These are phyloP conservation scores for Musa itinerans DNA, from an alignment of 176 grass and related monocot genomes.

Conservation along the genomic window DNA sequence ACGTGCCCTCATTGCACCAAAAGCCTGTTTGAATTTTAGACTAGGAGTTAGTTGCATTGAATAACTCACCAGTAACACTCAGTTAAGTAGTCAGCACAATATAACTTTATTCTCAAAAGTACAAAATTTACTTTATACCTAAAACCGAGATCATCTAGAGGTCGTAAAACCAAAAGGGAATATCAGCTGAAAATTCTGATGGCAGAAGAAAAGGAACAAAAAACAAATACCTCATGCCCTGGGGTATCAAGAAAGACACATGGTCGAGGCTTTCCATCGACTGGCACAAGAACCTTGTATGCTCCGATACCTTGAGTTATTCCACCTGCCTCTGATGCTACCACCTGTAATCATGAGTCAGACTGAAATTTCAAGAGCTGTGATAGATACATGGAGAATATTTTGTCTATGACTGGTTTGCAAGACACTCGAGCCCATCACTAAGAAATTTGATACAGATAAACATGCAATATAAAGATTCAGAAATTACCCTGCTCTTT, in stretches of 20 bases:
- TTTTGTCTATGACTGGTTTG: not conserved
- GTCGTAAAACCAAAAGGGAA: not conserved
- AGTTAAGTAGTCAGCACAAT: not conserved
- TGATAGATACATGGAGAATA: not conserved
- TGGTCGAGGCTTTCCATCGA: constrained; percentile 67
- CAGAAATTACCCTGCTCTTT: constrained; percentile 78
- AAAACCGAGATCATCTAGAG: not conserved
- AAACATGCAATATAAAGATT: constrained; percentile 6
- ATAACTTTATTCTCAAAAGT: not conserved
- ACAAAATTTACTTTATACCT: not conserved
- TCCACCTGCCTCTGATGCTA: constrained; percentile 91
- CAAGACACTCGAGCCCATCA: constrained; percentile 1
- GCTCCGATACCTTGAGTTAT: constrained; percentile 98
- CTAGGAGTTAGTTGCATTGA: not conserved
- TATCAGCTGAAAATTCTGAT: not conserved
- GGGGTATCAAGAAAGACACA: constrained; percentile 98
- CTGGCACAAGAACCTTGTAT: constrained; percentile 84
- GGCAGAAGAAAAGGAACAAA: not conserved
- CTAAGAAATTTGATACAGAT: constrained; percentile 7
- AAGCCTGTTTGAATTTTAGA: constrained; percentile 46
- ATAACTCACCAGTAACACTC: not conserved
- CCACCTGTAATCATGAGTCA: constrained; percentile 47
- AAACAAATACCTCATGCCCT: constrained; percentile 66
- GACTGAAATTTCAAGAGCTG: not conserved
- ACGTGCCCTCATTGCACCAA: constrained; percentile 98